A percentile compares a stretch with the other conserved stretches of the same genome.
phyloP scores from a whole-genome alignment of 2,329 filamentous ascomycete genomes.

The Botryotinia calthae region DNA sequence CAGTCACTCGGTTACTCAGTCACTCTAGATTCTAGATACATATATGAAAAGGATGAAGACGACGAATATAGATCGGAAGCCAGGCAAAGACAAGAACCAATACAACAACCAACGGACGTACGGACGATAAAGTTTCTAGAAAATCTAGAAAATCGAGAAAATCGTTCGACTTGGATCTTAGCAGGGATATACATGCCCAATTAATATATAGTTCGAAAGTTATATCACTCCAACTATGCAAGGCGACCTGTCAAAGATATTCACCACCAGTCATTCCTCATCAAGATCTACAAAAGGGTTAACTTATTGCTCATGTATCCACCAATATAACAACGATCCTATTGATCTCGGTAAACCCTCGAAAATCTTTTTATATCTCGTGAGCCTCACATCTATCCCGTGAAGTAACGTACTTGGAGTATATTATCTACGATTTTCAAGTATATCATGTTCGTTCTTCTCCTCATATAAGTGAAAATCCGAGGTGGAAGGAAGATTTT shows the following conservation, averaged over 20 bases:
- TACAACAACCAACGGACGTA: too few relatives aligned
- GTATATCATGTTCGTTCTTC: background rate
- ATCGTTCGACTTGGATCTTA: background rate
- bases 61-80: background rate
- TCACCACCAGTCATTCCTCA: background rate
- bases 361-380: background rate
- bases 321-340: background rate
- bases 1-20: too few relatives aligned
- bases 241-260: background rate
- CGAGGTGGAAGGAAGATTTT: background rate
- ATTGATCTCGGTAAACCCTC: background rate
- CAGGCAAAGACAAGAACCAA: background rate
- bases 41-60: background rate
- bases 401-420: too few relatives aligned
- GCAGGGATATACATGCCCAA: background rate
- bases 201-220: background rate
- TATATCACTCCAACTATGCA: background rate
- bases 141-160: background rate
- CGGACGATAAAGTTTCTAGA: background rate
- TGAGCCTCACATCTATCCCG: background rate
- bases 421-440: background rate
- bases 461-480: background rate
- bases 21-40: background rate
- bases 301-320: background rate
- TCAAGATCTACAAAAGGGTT: background rate